Percentiles rank a stretch among this genome's conserved stretches.
phyloP scores from a whole-genome alignment of 2,329 filamentous ascomycete genomes.

The Ascochyta lentis region DNA sequence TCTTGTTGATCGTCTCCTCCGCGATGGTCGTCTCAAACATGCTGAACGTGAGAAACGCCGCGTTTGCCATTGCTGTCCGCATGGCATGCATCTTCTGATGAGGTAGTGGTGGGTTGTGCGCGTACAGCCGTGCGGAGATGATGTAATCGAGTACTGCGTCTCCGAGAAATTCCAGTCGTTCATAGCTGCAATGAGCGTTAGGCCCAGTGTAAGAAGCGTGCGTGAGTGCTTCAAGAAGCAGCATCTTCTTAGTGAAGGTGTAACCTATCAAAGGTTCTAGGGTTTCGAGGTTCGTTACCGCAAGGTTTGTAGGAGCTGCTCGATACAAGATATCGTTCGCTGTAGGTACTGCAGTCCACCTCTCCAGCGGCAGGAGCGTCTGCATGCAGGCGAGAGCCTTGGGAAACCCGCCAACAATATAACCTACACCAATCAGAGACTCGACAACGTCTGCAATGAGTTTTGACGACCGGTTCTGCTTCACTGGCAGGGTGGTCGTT shows the following conservation, averaged over 20 bases:
- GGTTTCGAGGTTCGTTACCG: conserved; percentile 32
- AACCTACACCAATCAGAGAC: conserved; percentile 79
- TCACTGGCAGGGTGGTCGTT: conserved; percentile 3
- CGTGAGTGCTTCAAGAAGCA: conserved; percentile 81
- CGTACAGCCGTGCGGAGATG: conserved; percentile 69
- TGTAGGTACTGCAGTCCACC: conserved; percentile 42
- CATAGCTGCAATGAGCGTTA: conserved; percentile 61
- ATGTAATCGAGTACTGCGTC: conserved; percentile 85
- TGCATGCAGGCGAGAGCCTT: conserved; percentile 69
- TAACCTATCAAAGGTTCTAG: conserved; percentile 75
- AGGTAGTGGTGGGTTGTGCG: conserved; percentile 54
- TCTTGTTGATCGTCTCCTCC: conserved; percentile 44
- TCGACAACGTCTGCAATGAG: conserved; percentile 87
- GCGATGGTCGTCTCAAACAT: conserved; percentile 64
- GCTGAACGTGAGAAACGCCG: conserved; percentile 78
- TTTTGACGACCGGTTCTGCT: conserved; percentile 71
- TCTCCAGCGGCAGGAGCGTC: conserved; percentile 68
- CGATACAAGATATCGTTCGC: conserved; percentile 37
- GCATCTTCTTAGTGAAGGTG: conserved; percentile 67
- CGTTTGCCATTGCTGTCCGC: conserved; percentile 79
- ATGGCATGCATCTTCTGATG: conserved; percentile 75
- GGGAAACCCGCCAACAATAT: conserved; percentile 69
- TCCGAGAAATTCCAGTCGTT: conserved; percentile 87
- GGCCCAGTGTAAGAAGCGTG: conserved; percentile 67
- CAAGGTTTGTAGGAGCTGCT: conserved; percentile 21